Conservation (phyloP, 768 basidiomycete species). For the Pisolithus marmoratus region DNA sequence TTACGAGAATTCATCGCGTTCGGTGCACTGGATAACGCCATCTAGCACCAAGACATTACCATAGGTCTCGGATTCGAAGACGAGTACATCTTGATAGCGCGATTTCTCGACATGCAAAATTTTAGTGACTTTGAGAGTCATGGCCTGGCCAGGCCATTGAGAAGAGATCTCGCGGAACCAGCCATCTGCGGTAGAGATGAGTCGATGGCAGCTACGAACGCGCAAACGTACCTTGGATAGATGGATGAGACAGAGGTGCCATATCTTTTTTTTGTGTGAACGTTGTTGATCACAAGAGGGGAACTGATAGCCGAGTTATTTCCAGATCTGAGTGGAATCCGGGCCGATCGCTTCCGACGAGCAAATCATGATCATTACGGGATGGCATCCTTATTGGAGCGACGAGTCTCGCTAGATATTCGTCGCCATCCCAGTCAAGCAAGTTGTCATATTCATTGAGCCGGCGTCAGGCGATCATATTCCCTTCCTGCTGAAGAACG, state of each 20-base stretch:
- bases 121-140: constrained; percentile 94
- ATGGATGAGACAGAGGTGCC: constrained; percentile 52
- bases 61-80: constrained; percentile 92
- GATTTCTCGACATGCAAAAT: constrained; percentile 93
- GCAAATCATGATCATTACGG: too few relatives aligned
- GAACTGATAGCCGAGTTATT: too few relatives aligned
- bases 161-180: constrained; percentile 95
- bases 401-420: constrained; percentile 26
- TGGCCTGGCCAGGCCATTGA: constrained; percentile 97
- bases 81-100: constrained; percentile 93
- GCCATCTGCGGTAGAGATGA: constrained; percentile 52
- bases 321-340: too few relatives aligned
- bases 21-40: constrained; percentile 94
- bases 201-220: neutral
- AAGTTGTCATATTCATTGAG: constrained; percentile 19
- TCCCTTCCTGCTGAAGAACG: neutral
- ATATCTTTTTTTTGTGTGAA: constrained; percentile 32
- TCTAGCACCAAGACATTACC: constrained; percentile 97
- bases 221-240: constrained; percentile 43
- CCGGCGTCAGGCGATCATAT: neutral
- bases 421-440: constrained; percentile 29
- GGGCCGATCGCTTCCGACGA: too few relatives aligned
- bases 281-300: too few relatives aligned
- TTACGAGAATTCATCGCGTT: constrained; percentile 97
- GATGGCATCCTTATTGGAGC: too few relatives aligned